Base-by-base conservation (phyloP, 768 basidiomycete species). In the Suillus bovinus region DNA sequence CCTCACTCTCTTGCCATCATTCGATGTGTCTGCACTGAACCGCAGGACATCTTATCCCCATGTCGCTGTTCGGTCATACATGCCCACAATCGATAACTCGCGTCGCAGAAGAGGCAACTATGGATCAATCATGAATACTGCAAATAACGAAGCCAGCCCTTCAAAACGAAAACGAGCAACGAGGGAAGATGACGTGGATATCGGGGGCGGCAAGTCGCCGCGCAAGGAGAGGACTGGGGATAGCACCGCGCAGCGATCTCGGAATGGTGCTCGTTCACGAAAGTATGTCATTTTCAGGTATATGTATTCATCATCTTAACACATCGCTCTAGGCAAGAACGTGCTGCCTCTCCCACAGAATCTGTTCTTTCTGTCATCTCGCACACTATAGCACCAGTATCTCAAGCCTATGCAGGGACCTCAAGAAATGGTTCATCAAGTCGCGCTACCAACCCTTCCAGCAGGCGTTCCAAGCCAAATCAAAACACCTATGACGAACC, bases 31-130 rank as follows among this genome's bases (percentile, higher is more conserved):
- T 56, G 71, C 77, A 59, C 77, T 92, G 63, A 81, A 81, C 70
- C 79, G 88, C 50, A 84, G 80, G 67, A 93, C 91, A 9, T 79
- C 82, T 6, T 93, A 90, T 72, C 91, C 91, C 3, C 90, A 92
- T 73, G 86, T 93, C 61, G 84, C 89, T 38, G 78, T 85, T 33
- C 82, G 85, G 58, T 84, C 87, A 9, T 90, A 82, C 69, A 83
- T 87, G 80, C 87, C 89, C n/a, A 80, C 84, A 47, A 75, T 82
- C 62, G 91, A 91, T 72, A 81, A 82, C n/a, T 86, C 87, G 14
- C 77, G 89, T 54, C 78, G 90, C 59, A 79, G 87, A 63, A 77
- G 88, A 67, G 81, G 81, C 29, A 84, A 80, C 8, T 81, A 82
- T 52, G 81, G 82, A 39, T 85, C 85, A 17, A 71, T 89, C 65